Percentiles rank a stretch among this genome's conserved stretches.
Conservation (phyloP, 257 asterid genomes). For the Primulina huaijiensis region DNA sequence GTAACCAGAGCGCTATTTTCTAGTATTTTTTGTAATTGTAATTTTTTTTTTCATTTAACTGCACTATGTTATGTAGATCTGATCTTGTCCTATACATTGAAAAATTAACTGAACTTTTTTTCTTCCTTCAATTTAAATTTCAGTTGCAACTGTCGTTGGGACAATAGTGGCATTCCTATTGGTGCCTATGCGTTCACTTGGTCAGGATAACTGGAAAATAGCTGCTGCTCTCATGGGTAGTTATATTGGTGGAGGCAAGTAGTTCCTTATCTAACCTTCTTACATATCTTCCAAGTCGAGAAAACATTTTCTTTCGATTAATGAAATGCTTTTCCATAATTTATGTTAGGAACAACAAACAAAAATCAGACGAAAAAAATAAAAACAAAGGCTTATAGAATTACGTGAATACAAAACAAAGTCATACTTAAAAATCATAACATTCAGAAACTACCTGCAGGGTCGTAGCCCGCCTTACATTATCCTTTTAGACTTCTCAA, state of each 20-base stretch:
- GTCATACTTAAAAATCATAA: too few species aligned
- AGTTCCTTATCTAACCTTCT: constrained; percentile 9
- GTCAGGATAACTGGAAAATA: constrained; percentile 79
- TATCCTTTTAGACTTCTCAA: background rate
- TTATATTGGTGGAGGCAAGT: constrained; percentile 86
- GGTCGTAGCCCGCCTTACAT: background rate
- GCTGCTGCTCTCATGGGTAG: constrained; percentile 93
- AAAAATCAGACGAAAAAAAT: background rate
- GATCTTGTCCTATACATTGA: constrained; percentile 4
- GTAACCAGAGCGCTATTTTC: background rate
- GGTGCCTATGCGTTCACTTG: constrained; percentile 85
- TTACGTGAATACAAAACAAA: too few species aligned
- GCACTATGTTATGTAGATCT: constrained; percentile 7
- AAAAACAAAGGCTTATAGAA: too few species aligned
- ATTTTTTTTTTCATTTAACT: constrained; percentile 12
- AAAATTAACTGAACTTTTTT: constrained; percentile 12
- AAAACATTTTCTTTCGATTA: background rate
- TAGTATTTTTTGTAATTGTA: too few species aligned
- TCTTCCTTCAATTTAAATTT: constrained; percentile 21
- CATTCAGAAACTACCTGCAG: background rate
- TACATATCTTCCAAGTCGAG: background rate
- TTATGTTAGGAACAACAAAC: background rate
- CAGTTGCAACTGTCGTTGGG: constrained; percentile 74
- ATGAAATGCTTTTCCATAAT: background rate
- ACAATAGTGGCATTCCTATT: constrained; percentile 67